These are phyloP conservation scores for Dendrocalamus latiflorus DNA, from an alignment of 202 grass and related monocot genomes.

Conservation along the genomic window DNA sequence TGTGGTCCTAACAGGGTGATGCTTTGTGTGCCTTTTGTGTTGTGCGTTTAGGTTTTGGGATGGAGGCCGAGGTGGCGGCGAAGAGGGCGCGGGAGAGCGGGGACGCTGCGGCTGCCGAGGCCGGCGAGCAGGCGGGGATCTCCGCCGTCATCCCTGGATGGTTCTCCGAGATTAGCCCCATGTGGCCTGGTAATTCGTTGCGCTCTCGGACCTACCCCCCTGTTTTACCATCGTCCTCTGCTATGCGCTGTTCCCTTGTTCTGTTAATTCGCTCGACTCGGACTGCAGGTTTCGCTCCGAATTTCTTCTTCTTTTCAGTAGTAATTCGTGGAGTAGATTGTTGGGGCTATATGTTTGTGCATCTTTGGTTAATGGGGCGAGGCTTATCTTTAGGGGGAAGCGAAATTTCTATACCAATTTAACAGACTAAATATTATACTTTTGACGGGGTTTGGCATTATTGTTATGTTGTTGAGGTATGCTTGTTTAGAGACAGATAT, in stretches of 20 bases:
- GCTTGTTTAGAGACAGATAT: background rate
- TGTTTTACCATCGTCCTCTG: background rate
- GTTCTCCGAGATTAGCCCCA: slow-evolving; percentile 98
- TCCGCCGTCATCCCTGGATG: slow-evolving; percentile 87
- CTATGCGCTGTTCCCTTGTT: background rate
- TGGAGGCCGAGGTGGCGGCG: slow-evolving; percentile 55
- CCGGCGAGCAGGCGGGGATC: slow-evolving; percentile 57
- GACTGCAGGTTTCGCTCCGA: background rate
- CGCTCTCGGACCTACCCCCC: background rate
- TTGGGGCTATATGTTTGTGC: background rate
- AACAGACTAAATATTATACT: background rate
- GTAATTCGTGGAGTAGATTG: background rate
- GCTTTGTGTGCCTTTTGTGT: background rate
- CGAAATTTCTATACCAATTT: background rate
- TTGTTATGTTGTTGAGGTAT: background rate
- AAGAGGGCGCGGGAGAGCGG: slow-evolving; percentile 56
- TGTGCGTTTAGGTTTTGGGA: slow-evolving; percentile 7
- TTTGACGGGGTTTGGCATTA: too few species aligned
- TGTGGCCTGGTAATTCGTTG: slow-evolving; percentile 75
- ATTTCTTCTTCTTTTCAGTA: background rate
- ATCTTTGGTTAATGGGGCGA: background rate
- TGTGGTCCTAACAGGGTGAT: background rate
- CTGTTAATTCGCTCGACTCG: background rate
- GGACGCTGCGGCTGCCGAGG: slow-evolving; percentile 22
- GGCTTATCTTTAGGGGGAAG: background rate